These are phyloP conservation scores for Leccinellum rugosiceps DNA, from an alignment of 768 basidiomycete species.

Conservation along the genomic window DNA sequence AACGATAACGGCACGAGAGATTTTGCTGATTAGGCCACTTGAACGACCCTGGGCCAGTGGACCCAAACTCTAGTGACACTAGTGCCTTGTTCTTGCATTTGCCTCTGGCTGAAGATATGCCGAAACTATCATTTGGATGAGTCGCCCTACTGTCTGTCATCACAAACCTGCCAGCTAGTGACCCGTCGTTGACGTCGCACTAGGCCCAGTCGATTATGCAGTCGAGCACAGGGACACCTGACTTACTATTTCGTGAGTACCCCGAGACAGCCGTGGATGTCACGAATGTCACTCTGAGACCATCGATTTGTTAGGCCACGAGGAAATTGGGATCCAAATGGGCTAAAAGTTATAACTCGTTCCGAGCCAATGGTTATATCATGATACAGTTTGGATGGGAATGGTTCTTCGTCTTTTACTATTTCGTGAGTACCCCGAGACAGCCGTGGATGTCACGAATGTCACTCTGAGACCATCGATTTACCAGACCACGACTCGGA, in stretches of 20 bases:
- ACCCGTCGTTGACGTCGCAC: no score
- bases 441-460: not conserved
- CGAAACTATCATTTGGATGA: no score
- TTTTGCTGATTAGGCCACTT: no score
- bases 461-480: not conserved
- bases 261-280: not conserved
- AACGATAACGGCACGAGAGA: no score
- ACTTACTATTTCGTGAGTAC: not conserved
- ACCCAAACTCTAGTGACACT: no score
- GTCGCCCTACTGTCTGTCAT: no score
- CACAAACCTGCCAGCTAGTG: no score
- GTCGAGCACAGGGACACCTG: not conserved
- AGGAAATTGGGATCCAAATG: not conserved
- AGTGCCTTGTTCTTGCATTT: no score
- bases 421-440: not conserved
- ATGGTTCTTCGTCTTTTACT: not conserved
- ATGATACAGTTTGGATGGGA: not conserved
- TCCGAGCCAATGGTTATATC: not conserved
- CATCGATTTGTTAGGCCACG: not conserved
- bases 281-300: not conserved
- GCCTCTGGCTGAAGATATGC: no score
- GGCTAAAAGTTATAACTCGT: not conserved
- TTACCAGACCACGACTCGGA: not conserved
- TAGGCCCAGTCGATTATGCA: no score
- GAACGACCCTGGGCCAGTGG: no score